Percentiles rank a stretch among this genome's conserved stretches.
phyloP scores from a whole-genome alignment of 192 early-diverging fungal genomes.

The Umbelopsis vinacea region DNA sequence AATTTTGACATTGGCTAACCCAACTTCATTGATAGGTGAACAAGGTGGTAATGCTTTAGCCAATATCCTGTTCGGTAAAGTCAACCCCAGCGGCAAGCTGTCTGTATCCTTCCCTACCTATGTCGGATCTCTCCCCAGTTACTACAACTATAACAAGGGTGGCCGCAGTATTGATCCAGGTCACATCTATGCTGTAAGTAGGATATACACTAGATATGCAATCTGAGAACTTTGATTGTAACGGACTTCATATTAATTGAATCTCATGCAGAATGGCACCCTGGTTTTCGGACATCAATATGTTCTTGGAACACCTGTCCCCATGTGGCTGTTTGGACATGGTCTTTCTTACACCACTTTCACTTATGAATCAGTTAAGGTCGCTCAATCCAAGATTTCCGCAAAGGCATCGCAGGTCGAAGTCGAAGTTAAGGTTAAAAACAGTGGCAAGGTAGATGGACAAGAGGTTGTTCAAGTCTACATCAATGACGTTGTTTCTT shows the following conservation, averaged over 20 bases:
- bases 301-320: slow-evolving; percentile 19
- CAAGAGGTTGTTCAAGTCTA: slow-evolving; percentile 27
- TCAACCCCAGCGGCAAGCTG: slow-evolving; percentile 25
- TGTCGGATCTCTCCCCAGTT: slow-evolving; percentile 16
- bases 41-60: slow-evolving; percentile 17
- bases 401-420: neutral
- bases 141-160: slow-evolving; percentile 26
- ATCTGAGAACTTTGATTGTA: neutral
- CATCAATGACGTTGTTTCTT: slow-evolving; percentile 21
- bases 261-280: neutral
- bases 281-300: slow-evolving; percentile 23
- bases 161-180: slow-evolving; percentile 17
- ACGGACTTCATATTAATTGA: too few species aligned
- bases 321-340: slow-evolving; percentile 24
- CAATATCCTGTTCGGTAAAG: slow-evolving; percentile 19
- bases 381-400: neutral
- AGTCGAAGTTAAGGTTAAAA: slow-evolving; percentile 10
- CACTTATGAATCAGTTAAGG: slow-evolving; percentile 3
- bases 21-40: neutral
- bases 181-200: slow-evolving; percentile 5
- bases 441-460: slow-evolving; percentile 9
- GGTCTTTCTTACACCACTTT: slow-evolving; percentile 26
- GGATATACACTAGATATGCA: neutral
- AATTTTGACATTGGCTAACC: neutral
- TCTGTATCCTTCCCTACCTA: slow-evolving; percentile 24